Evolutionary conservation across 345 rosid genomes (phyloP), one percentile per base, ranked within the genome.

Genomic region (Laguncularia racemosa): DNA sequence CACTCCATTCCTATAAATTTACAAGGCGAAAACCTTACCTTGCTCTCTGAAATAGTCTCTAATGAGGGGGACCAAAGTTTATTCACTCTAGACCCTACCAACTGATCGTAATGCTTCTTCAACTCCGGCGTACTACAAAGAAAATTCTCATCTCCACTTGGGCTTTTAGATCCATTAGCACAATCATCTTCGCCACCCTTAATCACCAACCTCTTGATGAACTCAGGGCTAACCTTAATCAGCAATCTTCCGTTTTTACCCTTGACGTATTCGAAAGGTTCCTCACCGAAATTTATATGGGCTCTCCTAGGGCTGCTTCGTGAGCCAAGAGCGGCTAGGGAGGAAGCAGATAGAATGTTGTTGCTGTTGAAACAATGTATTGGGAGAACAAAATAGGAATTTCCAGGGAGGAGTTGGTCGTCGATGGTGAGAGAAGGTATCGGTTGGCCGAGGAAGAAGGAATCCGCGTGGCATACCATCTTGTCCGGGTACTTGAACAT

Each of bases 61-160:
- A 88, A 80, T 59, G 81, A 84, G 0, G 98, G 96, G 48, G 95
- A 91, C 98, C 96, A 88, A 12, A 81, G 28, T 48, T 48, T 91
- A 84, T 21, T 23, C 28, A 73, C 92, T 65, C 64, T 84, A 16
- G 80, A 66, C 55, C 96, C 80, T 12, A 88, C 98, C 15, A 91
- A 72, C 68, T 67, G 81, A 43, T 80, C 86, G 54, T 91, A 91
- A 15, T 85, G 96, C 67, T 88, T 91, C 81, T 84, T 77, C 83
- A 91, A 60, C 75, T 91, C 96, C n/a, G 96, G 96, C 3, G 96
- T 85, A 71, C 84, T 84, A 57, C 97, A 91, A 55, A 91, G 81
- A 64, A 68, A 69, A 16, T 65, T 62, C 20, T 21, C 64, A 47
- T 33, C 55, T 23, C 70, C 60, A 28, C 60, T 48, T 26, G 46